Conservation (phyloP, 1,284 basidiomycete species). For the Golubevia pallescens region DNA sequence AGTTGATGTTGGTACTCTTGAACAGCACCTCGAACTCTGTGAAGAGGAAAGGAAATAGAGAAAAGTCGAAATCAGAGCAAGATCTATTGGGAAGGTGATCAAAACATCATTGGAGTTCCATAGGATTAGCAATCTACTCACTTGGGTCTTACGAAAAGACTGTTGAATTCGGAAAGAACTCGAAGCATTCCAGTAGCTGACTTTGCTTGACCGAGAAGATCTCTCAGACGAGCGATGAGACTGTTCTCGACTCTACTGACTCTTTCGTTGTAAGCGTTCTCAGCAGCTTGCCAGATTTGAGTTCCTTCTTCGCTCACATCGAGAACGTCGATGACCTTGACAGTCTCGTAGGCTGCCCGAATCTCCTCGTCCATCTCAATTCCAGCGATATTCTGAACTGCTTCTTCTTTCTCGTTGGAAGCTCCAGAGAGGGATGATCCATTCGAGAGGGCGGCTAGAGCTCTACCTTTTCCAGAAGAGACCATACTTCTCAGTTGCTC, state of each 20-base stretch:
- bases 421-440: slow-evolving; percentile 4
- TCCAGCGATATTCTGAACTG: slow-evolving; percentile 71
- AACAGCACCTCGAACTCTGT: slow-evolving; percentile 74
- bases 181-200: slow-evolving; percentile 99
- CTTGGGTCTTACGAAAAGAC: slow-evolving; percentile 95
- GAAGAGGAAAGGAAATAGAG: too few species aligned
- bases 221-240: slow-evolving; percentile 90
- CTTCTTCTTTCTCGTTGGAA: slow-evolving; percentile 42
- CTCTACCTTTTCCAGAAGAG: slow-evolving; percentile 80
- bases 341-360: slow-evolving; percentile 83
- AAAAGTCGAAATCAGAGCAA: too few species aligned
- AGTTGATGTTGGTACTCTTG: slow-evolving; percentile 93
- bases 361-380: slow-evolving; percentile 93
- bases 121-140: slow-evolving; percentile 8
- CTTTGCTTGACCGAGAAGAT: slow-evolving; percentile 89
- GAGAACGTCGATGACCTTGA: slow-evolving; percentile 94
- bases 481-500: slow-evolving; percentile 98
- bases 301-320: slow-evolving; percentile 85
- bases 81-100: too few species aligned
- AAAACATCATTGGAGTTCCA: too few species aligned
- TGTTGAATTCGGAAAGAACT: slow-evolving; percentile 98
- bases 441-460: slow-evolving; percentile 6
- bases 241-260: slow-evolving; percentile 97
- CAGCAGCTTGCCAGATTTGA: slow-evolving; percentile 97
- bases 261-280: slow-evolving; percentile 95